Evolutionary conservation across 345 rosid species (phyloP).

Genomic region (Hirschfeldia incana): DNA sequence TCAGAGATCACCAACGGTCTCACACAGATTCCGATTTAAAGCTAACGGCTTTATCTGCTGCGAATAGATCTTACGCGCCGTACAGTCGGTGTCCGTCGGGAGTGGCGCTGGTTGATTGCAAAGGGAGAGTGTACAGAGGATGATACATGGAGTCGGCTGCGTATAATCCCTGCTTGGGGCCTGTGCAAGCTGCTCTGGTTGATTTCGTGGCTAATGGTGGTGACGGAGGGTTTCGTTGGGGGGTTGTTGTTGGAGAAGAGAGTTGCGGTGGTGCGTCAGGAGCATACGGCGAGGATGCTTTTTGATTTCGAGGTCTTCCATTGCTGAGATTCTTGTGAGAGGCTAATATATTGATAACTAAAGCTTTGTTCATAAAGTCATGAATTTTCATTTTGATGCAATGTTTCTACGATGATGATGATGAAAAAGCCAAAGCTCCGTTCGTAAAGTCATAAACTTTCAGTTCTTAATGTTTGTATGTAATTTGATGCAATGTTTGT

Average conservation of each 20-base stretch:
- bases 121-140: slow-evolving; percentile 1
- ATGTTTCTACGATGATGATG: not conserved
- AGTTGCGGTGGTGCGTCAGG: slow-evolving; percentile 46
- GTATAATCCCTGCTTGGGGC: not conserved
- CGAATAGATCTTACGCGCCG: not conserved
- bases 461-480: too few relatives aligned
- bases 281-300: slow-evolving; percentile 53
- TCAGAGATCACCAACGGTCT: not conserved
- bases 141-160: not conserved
- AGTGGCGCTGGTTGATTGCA: not conserved
- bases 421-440: too few relatives aligned
- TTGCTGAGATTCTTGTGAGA: slow-evolving; percentile 22
- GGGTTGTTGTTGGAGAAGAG: not conserved
- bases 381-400: not conserved
- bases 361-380: not conserved
- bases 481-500: too few relatives aligned
- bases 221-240: not conserved
- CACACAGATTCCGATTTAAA: slow-evolving; percentile 33
- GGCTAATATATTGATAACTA: not conserved
- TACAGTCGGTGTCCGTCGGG: not conserved
- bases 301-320: slow-evolving; percentile 64
- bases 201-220: not conserved
- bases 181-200: not conserved
- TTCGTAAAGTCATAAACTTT: too few relatives aligned
- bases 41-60: not conserved